Evolutionary conservation across 768 basidiomycete genomes (phyloP).

Genomic region (Lactifluus hygrophoroides): DNA sequence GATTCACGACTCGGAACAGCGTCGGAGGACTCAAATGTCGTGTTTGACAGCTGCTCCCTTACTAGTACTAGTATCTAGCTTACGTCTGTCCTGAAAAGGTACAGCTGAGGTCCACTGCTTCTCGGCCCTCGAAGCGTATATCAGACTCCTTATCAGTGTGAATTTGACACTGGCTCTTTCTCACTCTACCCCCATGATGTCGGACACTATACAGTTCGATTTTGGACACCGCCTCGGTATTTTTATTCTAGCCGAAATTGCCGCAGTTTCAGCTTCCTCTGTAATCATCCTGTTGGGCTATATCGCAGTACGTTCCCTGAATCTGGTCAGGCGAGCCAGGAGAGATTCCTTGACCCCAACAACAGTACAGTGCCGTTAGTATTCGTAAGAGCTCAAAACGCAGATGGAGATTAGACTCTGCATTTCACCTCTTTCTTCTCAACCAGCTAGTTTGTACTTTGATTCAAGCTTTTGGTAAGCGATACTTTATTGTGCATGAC

Average conservation of each 20-base stretch:
- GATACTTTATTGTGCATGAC: background rate
- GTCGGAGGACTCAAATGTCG: too few species aligned
- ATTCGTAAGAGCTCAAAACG: constrained; percentile 16
- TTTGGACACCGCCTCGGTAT: constrained; percentile 24
- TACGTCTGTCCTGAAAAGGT: too few species aligned
- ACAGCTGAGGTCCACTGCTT: too few species aligned
- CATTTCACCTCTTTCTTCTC: constrained; percentile 26
- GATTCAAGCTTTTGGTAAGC: constrained; percentile 25
- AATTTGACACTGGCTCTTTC: too few species aligned
- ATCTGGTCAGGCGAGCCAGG: background rate
- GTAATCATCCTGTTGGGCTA: constrained; percentile 21
- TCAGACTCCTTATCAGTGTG: too few species aligned
- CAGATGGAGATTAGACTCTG: constrained; percentile 20
- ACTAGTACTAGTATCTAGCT: too few species aligned
- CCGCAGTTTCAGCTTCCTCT: constrained; percentile 23
- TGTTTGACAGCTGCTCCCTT: too few species aligned
- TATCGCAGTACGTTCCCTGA: constrained; percentile 18
- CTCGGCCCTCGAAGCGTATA: too few species aligned
- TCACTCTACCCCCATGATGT: background rate
- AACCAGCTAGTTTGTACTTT: constrained; percentile 25
- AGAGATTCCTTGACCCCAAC: background rate
- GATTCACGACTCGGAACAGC: too few species aligned
- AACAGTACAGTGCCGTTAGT: constrained; percentile 19
- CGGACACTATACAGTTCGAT: background rate
- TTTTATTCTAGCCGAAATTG: constrained; percentile 24